These are phyloP conservation scores for Wickerhamiella sorbophila DNA, from an alignment of 805 yeast genomes.

Conservation along the genomic window DNA sequence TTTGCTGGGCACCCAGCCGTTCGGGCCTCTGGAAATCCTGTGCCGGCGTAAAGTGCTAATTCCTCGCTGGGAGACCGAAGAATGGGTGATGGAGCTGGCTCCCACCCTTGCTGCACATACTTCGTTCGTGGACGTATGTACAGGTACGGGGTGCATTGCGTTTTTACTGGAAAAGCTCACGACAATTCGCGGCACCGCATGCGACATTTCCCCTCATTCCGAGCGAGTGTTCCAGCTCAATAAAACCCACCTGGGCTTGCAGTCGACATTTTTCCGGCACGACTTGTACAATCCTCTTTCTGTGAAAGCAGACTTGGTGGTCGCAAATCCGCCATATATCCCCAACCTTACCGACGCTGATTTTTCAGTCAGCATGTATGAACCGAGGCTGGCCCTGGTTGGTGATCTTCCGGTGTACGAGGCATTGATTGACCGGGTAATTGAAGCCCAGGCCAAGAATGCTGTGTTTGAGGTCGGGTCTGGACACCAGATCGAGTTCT, in stretches of 20 bases:
- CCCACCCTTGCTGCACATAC: slow-evolving; percentile 13
- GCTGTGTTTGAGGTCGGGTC: slow-evolving; percentile 73
- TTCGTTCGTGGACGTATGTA: slow-evolving; percentile 52
- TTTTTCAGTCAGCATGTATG: slow-evolving; percentile 52
- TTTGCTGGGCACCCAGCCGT: slow-evolving; percentile 75
- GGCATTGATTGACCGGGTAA: slow-evolving; percentile 36
- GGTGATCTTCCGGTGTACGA: slow-evolving; percentile 64
- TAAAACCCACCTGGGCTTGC: slow-evolving; percentile 6
- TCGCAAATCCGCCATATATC: slow-evolving; percentile 90
- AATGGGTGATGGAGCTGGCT: slow-evolving; percentile 49
- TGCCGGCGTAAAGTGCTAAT: slow-evolving; percentile 60
- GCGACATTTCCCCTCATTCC: slow-evolving; percentile 39
- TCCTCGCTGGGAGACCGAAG: slow-evolving; percentile 94
- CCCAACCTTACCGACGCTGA: slow-evolving; percentile 41
- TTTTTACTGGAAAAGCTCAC: slow-evolving; percentile 21
- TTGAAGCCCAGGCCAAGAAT: slow-evolving; percentile 32
- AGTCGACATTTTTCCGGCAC: slow-evolving; percentile 2
- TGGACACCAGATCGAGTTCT: slow-evolving; percentile 36
- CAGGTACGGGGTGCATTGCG: slow-evolving; percentile 77
- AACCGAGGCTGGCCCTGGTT: slow-evolving; percentile 65
- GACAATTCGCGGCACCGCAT: slow-evolving; percentile 44
- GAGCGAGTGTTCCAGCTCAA: slow-evolving; percentile 28
- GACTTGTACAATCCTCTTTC: slow-evolving; percentile 7
- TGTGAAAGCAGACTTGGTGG: slow-evolving; percentile 35
- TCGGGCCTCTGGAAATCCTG: slow-evolving; percentile 47